Evolutionary conservation across 78 protist species (phyloP).

Genomic region (Andalucia godoyi): DNA sequence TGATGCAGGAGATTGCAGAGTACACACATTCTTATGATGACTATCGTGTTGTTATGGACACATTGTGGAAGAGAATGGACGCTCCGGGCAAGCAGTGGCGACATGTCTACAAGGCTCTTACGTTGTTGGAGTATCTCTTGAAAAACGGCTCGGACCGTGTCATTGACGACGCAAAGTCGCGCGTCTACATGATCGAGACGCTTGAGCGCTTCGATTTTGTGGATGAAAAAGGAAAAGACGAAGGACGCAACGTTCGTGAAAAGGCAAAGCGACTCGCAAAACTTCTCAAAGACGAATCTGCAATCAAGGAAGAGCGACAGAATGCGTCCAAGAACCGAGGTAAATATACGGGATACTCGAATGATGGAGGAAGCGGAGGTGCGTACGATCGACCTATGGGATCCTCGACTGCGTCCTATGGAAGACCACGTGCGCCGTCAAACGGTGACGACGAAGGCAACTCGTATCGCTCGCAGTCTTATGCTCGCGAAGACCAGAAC

Average conservation of each 20-base stretch:
- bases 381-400: no score
- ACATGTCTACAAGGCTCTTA: constrained; percentile 13
- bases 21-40: neutral
- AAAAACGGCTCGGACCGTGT: constrained; percentile 15
- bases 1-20: no score
- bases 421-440: no score
- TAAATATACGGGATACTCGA: neutral
- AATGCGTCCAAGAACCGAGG: neutral
- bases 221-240: constrained; percentile 13
- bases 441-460: no score
- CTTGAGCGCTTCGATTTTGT: neutral
- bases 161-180: neutral
- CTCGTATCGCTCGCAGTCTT: no score
- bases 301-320: neutral
- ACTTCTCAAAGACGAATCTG: neutral
- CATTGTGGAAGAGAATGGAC: constrained; percentile 2
- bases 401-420: no score
- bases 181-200: neutral
- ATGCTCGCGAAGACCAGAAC: no score
- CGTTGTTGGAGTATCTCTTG: constrained; percentile 10
- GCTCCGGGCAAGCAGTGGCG: neutral
- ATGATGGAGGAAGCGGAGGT: no score
- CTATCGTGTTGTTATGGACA: neutral
- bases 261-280: neutral
- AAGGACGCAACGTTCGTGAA: neutral